These are phyloP conservation scores for Stagonosporopsis vannaccii DNA, from an alignment of 2,329 filamentous ascomycete genomes.

Conservation along the genomic window DNA sequence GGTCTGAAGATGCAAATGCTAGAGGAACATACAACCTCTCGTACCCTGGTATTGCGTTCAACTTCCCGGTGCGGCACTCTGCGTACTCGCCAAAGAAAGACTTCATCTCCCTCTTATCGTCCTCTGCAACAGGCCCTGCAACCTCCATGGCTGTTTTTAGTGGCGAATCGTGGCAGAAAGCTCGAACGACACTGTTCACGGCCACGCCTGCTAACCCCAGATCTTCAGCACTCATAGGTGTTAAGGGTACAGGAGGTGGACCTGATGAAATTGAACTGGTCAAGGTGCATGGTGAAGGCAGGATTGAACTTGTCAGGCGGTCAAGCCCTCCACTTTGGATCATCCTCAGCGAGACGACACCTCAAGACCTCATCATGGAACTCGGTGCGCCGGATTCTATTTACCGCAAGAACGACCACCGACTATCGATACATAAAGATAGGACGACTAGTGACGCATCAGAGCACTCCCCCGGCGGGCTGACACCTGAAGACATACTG, in stretches of 20 bases:
- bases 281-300: constrained; percentile 78
- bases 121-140: constrained; percentile 76
- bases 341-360: constrained; percentile 82
- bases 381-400: constrained; percentile 93
- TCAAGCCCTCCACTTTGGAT: constrained; percentile 74
- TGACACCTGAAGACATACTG: constrained; percentile 40
- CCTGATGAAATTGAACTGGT: constrained; percentile 88
- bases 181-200: constrained; percentile 77
- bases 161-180: constrained; percentile 89
- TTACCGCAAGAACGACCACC: constrained; percentile 88
- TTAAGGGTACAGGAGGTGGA: constrained; percentile 77
- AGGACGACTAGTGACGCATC: constrained; percentile 46
- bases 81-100: constrained; percentile 80
- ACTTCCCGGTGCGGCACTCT: constrained; percentile 78
- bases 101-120: constrained; percentile 85
- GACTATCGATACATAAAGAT: constrained; percentile 80
- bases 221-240: constrained; percentile 67
- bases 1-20: constrained; percentile 57
- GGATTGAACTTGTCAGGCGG: constrained; percentile 78
- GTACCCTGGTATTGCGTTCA: constrained; percentile 93
- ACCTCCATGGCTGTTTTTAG: constrained; percentile 90
- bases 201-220: constrained; percentile 77
- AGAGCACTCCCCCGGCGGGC: constrained; percentile 38
- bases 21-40: constrained; percentile 86
- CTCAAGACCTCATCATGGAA: constrained; percentile 89